Base-by-base conservation (phyloP, 495 filamentous ascomycete genomes). In the Lepraria neglecta region DNA sequence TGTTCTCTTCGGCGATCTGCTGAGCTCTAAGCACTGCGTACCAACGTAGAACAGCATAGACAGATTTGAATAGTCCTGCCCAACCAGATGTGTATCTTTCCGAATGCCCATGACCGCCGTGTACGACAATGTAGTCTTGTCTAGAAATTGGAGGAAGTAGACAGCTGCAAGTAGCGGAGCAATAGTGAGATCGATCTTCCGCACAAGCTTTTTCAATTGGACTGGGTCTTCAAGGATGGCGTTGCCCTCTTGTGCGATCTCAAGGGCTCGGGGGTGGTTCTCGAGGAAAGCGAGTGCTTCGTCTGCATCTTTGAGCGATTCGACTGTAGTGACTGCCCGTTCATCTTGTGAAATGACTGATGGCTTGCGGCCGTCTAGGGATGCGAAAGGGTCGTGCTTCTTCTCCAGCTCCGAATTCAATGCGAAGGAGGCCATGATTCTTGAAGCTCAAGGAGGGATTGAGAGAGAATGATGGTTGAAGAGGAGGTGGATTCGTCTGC, bases 141-240 rank as follows among this genome's bases (percentile, higher is more conserved):
- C 84, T 35, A 89, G 76, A n/a, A 86, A 84, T 57, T 89, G 87
- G 3, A 88, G 70, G 66, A 89, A 89, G 69, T 89, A 89, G 21
- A 80, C 82, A 0, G 76, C 70, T 19, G 76, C 77, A 19, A 84
- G 72, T 9, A 84, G 69, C 10, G 78, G 76, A 42, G 83, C 65
- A 33, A 84, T 72, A 4, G 73, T 70, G 7, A 76, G 69, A 61
- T 85, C 75, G 35, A 77, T 72, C 58, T 68, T 73, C 48, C 71
- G 71, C 7, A 75, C 67, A 28, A 75, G 62, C 30, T 51, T 57
- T 44, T 64, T 65, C 33, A 68, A 43, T 42, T 60, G 63, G 0
- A 50, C 31, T 14, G 68, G 64, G 56, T 72, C 70, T 46, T 69
- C 64, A 50, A 71, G 64, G 54, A 72, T 72, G 9, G 69, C 70